Evolutionary conservation across 2,329 filamentous ascomycete genomes (phyloP), one percentile per base, ranked within the genome.

Genomic region (Chrysoporthe cubensis): DNA sequence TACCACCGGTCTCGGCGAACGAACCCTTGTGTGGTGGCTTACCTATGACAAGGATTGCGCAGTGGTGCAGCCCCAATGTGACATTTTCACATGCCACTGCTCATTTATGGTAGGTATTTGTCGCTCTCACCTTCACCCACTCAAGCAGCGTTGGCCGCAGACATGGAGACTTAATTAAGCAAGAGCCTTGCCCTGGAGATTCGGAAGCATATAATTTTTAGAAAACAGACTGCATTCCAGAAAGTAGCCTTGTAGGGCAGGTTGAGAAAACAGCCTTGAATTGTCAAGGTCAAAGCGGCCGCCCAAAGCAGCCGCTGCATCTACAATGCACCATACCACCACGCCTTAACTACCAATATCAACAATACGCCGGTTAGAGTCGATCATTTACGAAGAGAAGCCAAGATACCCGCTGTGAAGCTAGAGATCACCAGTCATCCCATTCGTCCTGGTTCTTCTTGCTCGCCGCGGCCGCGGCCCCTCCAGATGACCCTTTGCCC

Each of bases 401-500:
- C 16, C 58, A 32, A 14, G 11, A 60, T 6, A 9, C 59, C 59
- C 44, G 14, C 21, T 16, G 2, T 2, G 9, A 16, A 34, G 48
- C 26, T 26, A 26, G 26, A 61, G 46, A 66, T 82, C 78, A 88
- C 86, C 86, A 89, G 71, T 88, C 87, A 77, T 90, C 88, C 88
- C 88, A 90, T 68, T 89, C 86, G 72, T 90, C 87, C 66, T 84
- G 78, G 69, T 86, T 83, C 73, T 81, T 81, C 75, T 81, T 80
- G 66, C 77, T 75, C 16, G 76, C 72, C 37, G 76, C 76, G 44
- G 76, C 72, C 40, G 46, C 66, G 6, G 73, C 72, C 4, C 72
- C 66, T n/a, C 72, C 67, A 66, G 77, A 80, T 63, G 76, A 79
- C 50, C 85, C 83, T 79, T 85, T 87, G 44, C 84, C 84, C 85